Evolutionary conservation across 2,329 filamentous ascomycete species (phyloP), one percentile per base, ranked within the genome.

Genomic region (Clonostachys chloroleuca): DNA sequence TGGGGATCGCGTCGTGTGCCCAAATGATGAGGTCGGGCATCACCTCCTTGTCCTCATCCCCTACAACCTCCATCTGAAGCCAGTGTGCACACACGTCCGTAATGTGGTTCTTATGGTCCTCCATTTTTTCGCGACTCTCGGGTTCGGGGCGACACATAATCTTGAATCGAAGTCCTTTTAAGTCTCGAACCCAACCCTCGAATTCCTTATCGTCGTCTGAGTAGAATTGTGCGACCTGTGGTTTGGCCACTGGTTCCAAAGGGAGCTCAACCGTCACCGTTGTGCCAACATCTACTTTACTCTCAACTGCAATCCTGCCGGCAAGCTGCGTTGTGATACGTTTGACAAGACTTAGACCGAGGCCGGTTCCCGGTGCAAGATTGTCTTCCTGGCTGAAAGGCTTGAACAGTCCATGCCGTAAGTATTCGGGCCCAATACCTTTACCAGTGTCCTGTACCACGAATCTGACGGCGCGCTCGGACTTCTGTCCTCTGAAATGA

Each of bases 301-400:
- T 84, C 47, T 71, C 68, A n/a, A 88, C 72, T 2, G 75, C 68
- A 40, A 89, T 78, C 2, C 68, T 69, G 0, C 84, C 84, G 24
- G 74, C 73, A 0, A 87, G 65, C 8, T 77, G 73, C 13, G 73
- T 69, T 2, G 83, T 75, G 6, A 88, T 78, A 44, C 71, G 67
- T 18, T 76, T 73, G 3, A 88, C 84, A 8, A 89, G 78, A 39
- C 79, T 83, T 33, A 89, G 62, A 0, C 86, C 85, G 0, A 89
- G 67, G 0, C 84, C 84, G 1, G 80, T 78, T 0, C 84, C 84
- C 0, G 77, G 74, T 0, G 76, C 70, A 2, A 88, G 60, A 0
- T 69, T 63, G 42, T 86, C 74, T 54, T 88, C 85, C 51, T 89
- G 85, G 0, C 72, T 63, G 50, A 87, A 87, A 0, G 83, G 80